Percentiles rank a stretch among this genome's conserved stretches.
phyloP scores from a whole-genome alignment of 441 rosid species.

The Adansonia grandidieri region DNA sequence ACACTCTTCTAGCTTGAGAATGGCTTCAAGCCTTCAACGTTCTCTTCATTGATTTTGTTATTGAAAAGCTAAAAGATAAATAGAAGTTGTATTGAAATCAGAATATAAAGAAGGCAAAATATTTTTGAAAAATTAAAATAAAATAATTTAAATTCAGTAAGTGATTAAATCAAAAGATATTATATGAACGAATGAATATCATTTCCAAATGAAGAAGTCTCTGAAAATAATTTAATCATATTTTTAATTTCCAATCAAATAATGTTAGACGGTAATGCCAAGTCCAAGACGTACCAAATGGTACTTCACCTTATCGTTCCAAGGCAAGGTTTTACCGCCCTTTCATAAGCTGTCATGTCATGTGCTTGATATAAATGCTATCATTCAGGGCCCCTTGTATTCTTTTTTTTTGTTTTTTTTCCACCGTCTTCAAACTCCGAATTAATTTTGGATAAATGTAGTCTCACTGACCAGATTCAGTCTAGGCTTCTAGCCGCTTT shows the following conservation, averaged over 20 bases:
- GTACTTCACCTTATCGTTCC: neutral
- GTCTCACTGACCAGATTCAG: neutral
- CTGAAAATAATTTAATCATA: neutral
- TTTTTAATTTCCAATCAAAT: neutral
- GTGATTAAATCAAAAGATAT: neutral
- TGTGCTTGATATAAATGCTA: neutral
- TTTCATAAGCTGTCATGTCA: neutral
- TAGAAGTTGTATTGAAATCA: neutral
- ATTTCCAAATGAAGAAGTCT: too few species aligned
- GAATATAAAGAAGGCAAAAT: neutral
- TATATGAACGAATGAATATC: neutral
- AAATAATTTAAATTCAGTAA: too few species aligned
- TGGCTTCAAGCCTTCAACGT: constrained; percentile 8
- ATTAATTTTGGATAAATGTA: neutral
- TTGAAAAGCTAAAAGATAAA: too few species aligned
- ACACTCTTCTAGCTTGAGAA: neutral
- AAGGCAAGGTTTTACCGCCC: neutral
- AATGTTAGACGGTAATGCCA: neutral
- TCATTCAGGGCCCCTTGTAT: neutral
- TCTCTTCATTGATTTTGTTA: neutral
- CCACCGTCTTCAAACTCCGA: too few species aligned
- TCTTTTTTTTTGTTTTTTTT: neutral
- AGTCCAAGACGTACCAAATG: neutral
- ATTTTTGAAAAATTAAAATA: too few species aligned
- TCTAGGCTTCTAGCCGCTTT: neutral